phyloP scores from a whole-genome alignment of 2,329 filamentous ascomycete species.

The Paecilomyces dactylethromorphus region DNA sequence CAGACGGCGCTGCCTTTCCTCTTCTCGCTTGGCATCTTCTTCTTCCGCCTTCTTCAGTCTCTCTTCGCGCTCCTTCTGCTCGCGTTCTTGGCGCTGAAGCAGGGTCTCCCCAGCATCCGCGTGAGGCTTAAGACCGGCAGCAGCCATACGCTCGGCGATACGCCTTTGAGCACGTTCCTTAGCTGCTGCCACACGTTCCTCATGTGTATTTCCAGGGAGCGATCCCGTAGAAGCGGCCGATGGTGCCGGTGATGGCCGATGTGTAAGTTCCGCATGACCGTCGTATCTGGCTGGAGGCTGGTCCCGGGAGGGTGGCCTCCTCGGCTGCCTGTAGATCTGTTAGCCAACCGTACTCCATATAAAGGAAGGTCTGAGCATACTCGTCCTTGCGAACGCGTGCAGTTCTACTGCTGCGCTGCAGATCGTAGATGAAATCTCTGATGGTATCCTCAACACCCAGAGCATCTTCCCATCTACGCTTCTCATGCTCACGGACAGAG shows the following conservation, averaged over 20 bases:
- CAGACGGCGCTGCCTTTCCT: constrained; percentile 76
- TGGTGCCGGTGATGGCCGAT: constrained; percentile 39
- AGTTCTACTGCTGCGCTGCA: constrained; percentile 78
- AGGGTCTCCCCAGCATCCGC: constrained; percentile 72
- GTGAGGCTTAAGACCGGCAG: constrained; percentile 81
- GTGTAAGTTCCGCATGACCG: constrained; percentile 41
- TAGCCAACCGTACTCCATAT: constrained; percentile 7
- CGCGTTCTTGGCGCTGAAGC: constrained; percentile 79
- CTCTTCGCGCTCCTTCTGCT: constrained; percentile 78
- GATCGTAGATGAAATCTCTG: constrained; percentile 94
- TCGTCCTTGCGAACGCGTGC: constrained; percentile 62
- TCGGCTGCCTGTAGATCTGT: constrained; percentile 40
- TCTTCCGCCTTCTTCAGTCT: constrained; percentile 86
- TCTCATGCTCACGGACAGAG: constrained; percentile 79
- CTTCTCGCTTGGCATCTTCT: constrained; percentile 81
- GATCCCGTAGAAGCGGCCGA: constrained; percentile 59
- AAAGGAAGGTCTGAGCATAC: constrained; percentile 26
- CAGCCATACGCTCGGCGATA: constrained; percentile 92
- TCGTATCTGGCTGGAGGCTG: constrained; percentile 48
- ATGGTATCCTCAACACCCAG: constrained; percentile 95
- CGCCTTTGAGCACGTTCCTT: constrained; percentile 95
- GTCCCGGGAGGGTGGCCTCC: constrained; percentile 48
- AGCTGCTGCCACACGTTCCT: constrained; percentile 91
- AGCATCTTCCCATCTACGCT: constrained; percentile 89
- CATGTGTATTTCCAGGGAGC: constrained; percentile 78